Evolutionary conservation across 306 rosid genomes (phyloP), one percentile per base, ranked within the genome.

Genomic region (Luffa aegyptiaca): DNA sequence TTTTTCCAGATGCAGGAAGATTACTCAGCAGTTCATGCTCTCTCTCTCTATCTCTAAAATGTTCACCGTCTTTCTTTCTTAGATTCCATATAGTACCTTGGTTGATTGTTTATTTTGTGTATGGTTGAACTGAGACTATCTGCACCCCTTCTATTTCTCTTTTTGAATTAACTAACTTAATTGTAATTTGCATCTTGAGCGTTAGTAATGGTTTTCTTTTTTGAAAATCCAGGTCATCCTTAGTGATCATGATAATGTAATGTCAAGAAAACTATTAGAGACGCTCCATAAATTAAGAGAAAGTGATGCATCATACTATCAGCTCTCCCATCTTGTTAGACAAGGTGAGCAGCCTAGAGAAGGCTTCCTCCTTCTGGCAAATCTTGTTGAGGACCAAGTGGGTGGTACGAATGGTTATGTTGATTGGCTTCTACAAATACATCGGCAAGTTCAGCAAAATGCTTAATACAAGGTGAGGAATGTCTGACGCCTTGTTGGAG

Each of bases 331-430:
- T 76, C 97, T 96, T 86, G 97, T 96, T 84, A 90, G 99, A 89
- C 99, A 93, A 90, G 98, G 99, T 9, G 98, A 96, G 83, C 98
- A 96, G 52, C 98, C 98, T 71, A 90, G 90, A 81, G 99, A 96
- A 88, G 97, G 99, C 59, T 85, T 86, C 86, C 96, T 96, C 64
- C 80, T 93, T 2, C 96, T 96, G 53, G 81, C 92, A 65, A 89
- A 93, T 86, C 97, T 96, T 81, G 89, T 96, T 77, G 99, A 96
- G 93, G 98, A 93, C 75, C 99, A 90, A 83, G 88, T 91, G 86
- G 93, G 96, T 35, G 91, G 96, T 79, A 78, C 87, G 63, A 89
- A 84, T 81, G 91, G 99, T 71, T 96, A 96, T 84, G 78, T 87
- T 70, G 99, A 96, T 77, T 96, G 99, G 97, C 83, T 93, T 86